Evolutionary conservation across 2,329 filamentous ascomycete genomes (phyloP).

Genomic region (Gnomoniopsis sp.): DNA sequence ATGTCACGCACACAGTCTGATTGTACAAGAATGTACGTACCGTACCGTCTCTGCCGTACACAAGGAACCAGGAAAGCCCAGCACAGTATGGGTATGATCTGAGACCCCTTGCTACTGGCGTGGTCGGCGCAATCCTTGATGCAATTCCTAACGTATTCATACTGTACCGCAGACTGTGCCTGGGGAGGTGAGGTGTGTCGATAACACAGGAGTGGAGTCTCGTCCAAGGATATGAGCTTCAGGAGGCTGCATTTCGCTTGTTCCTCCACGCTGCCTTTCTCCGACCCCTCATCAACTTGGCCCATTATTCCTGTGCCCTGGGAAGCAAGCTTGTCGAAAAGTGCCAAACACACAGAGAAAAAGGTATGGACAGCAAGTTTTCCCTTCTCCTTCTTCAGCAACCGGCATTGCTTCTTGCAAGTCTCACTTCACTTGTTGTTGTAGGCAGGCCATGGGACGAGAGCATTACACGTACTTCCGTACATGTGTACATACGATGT

Average conservation of each 20-base stretch:
- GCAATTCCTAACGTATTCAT: neutral
- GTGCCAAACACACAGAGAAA: neutral
- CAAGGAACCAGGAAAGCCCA: neutral
- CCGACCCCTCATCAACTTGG: neutral
- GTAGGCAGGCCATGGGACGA: neutral
- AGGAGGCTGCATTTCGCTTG: neutral
- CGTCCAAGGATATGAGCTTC: neutral
- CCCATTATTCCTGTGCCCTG: too few species aligned
- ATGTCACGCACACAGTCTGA: constrained; percentile 6
- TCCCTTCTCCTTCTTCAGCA: neutral
- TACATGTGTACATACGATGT: neutral
- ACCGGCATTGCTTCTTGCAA: too few species aligned
- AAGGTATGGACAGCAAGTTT: neutral
- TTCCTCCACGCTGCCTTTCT: neutral
- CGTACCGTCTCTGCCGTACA: too few species aligned
- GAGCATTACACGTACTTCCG: neutral
- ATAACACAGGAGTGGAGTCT: neutral
- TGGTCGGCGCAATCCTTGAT: neutral
- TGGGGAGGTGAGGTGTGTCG: neutral
- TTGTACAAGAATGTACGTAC: neutral
- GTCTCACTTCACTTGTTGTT: neutral
- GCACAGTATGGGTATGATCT: neutral
- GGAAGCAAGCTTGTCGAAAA: neutral
- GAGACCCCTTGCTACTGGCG: neutral
- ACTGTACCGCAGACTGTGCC: neutral